Evolutionary conservation across 2,329 filamentous ascomycete species (phyloP).

Genomic region (Chalara sp.): DNA sequence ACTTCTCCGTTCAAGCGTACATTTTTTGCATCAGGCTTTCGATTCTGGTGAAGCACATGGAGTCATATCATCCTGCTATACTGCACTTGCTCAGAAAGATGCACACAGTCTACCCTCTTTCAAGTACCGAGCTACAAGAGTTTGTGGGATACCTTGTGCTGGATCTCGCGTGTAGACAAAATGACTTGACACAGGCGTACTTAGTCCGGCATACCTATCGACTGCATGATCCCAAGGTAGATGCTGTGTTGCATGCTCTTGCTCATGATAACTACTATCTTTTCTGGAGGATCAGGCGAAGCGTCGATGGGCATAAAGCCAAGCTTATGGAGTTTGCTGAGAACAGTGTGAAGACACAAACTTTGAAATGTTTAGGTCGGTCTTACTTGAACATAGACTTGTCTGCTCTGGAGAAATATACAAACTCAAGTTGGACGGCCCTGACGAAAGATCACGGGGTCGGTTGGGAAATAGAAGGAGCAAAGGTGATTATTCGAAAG

Average conservation of each 20-base stretch:
- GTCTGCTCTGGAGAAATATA: slow-evolving; percentile 60
- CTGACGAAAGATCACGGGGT: slow-evolving; percentile 64
- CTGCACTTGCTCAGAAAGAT: slow-evolving; percentile 69
- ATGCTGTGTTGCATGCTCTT: slow-evolving; percentile 61
- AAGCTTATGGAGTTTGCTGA: slow-evolving; percentile 78
- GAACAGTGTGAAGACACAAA: slow-evolving; percentile 64
- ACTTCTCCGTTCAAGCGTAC: slow-evolving; percentile 83
- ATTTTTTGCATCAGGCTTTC: slow-evolving; percentile 84
- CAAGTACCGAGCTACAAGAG: slow-evolving; percentile 67
- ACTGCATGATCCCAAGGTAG: slow-evolving; percentile 61
- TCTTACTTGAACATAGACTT: slow-evolving; percentile 71
- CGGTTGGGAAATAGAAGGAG: slow-evolving; percentile 74
- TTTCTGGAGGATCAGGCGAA: slow-evolving; percentile 65
- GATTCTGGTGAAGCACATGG: slow-evolving; percentile 73
- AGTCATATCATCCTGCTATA: slow-evolving; percentile 86
- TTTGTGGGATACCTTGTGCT: slow-evolving; percentile 76
- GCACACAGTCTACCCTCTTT: slow-evolving; percentile 61
- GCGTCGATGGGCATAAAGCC: slow-evolving; percentile 74
- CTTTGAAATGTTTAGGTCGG: slow-evolving; percentile 79
- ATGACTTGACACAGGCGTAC: slow-evolving; percentile 68
- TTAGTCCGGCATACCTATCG: slow-evolving; percentile 53
- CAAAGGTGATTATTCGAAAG: slow-evolving; percentile 69
- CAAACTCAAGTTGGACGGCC: slow-evolving; percentile 65
- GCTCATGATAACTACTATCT: slow-evolving; percentile 75
- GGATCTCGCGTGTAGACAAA: slow-evolving; percentile 80